Conservation (phyloP, 768 basidiomycete genomes). For the Collybia sp. region DNA sequence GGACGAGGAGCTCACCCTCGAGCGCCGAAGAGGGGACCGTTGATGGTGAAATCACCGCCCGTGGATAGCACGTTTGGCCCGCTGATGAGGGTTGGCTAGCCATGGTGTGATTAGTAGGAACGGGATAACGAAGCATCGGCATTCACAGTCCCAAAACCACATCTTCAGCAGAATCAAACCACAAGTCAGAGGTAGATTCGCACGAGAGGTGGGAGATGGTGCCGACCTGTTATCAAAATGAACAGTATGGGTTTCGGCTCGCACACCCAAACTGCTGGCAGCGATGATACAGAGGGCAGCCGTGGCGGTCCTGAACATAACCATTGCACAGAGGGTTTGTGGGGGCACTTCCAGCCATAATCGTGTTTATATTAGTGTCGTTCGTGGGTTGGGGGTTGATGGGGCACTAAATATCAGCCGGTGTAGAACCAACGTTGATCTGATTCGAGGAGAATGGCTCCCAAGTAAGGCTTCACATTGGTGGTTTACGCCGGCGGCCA, state of each 20-base stretch:
- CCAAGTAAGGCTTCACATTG: too few species aligned
- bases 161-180: conserved; percentile 17
- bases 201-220: background rate
- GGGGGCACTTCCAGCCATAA: too few species aligned
- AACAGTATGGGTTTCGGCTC: conserved; percentile 29
- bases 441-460: too few species aligned
- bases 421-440: too few species aligned
- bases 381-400: too few species aligned
- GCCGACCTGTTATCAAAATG: conserved; percentile 28
- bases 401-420: too few species aligned
- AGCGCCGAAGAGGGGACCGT: conserved; percentile 22
- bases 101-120: background rate
- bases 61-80: conserved; percentile 23
- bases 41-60: conserved; percentile 20
- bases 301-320: conserved; percentile 2
- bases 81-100: conserved; percentile 24
- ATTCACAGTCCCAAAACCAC: conserved; percentile 27
- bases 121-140: background rate
- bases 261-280: conserved; percentile 13
- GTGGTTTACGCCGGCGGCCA: too few species aligned
- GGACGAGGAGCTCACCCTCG: conserved; percentile 25
- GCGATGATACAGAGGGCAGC: conserved; percentile 13
- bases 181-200: too few species aligned
- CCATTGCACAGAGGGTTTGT: too few species aligned
- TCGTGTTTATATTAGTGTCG: too few species aligned